Evolutionary conservation across 345 rosid species (phyloP).

Genomic region (Syzygium aqueum): DNA sequence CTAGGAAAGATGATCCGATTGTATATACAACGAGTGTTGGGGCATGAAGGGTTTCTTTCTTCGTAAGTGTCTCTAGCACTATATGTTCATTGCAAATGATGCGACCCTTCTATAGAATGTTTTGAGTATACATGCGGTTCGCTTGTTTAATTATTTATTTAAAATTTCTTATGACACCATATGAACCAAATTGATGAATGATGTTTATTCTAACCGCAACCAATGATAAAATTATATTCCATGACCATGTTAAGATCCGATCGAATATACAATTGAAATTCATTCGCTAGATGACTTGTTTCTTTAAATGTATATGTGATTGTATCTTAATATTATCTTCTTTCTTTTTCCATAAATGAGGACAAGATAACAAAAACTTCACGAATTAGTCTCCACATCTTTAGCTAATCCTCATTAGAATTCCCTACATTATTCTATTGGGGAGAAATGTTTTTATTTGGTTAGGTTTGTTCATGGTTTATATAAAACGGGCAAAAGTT

Average conservation of each 20-base stretch:
- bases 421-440: background rate
- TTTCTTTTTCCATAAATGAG: background rate
- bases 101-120: background rate
- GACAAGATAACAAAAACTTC: background rate
- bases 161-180: background rate
- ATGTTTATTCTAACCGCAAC: background rate
- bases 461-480: background rate
- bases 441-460: background rate
- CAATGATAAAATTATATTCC: background rate
- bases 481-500: background rate
- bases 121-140: background rate
- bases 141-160: background rate
- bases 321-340: background rate
- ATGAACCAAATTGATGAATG: background rate
- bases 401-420: background rate
- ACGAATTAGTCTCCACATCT: background rate
- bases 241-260: background rate
- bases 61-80: background rate
- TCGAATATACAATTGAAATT: background rate
- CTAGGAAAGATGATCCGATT: background rate
- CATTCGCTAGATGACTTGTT: background rate
- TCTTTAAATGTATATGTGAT: background rate
- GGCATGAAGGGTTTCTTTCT: background rate
- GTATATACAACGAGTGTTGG: background rate
- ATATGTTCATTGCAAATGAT: background rate